phyloP scores from a whole-genome alignment of 2,329 filamentous ascomycete genomes.

The Fragosphaeria purpurea region DNA sequence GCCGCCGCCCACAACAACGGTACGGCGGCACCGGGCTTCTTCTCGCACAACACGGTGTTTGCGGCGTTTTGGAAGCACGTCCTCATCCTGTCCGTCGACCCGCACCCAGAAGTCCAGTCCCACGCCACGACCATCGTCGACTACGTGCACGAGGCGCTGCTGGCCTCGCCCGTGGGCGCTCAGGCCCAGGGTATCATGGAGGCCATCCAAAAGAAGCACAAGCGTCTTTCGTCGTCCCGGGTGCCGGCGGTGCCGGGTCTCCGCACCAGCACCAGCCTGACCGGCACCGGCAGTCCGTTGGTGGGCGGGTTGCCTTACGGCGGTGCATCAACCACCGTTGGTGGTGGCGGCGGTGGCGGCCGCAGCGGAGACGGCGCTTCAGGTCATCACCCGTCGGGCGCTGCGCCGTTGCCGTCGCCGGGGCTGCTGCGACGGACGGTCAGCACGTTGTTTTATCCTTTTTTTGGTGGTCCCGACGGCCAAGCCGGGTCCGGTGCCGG shows the following conservation, averaged over 20 bases:
- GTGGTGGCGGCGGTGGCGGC: not conserved
- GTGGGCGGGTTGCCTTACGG: no score
- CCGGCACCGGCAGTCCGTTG: conserved; percentile 20
- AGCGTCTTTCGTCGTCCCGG: conserved; percentile 33
- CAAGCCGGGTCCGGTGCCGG: conserved; percentile 11
- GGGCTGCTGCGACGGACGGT: conserved; percentile 54
- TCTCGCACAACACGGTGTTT: conserved; percentile 79
- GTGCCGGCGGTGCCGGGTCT: conserved; percentile 24
- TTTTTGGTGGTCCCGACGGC: conserved; percentile 34
- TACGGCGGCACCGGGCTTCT: no score
- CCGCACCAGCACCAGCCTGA: conserved; percentile 32
- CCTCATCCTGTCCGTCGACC: conserved; percentile 82
- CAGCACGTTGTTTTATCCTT: conserved; percentile 51
- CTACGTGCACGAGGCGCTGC: conserved; percentile 66
- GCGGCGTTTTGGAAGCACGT: conserved; percentile 91
- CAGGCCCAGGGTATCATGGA: conserved; percentile 64
- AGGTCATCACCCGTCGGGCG: not conserved
- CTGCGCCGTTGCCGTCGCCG: conserved; percentile 41
- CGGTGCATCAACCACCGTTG: no score
- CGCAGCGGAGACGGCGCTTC: conserved; percentile 16
- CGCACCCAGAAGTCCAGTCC: conserved; percentile 83
- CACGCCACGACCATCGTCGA: conserved; percentile 82
- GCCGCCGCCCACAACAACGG: no score
- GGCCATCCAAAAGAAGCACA: conserved; percentile 51
- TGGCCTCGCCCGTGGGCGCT: conserved; percentile 65